Evolutionary conservation across 768 basidiomycete species (phyloP), one percentile per base, ranked within the genome.

Genomic region (Boletus reticuloceps): DNA sequence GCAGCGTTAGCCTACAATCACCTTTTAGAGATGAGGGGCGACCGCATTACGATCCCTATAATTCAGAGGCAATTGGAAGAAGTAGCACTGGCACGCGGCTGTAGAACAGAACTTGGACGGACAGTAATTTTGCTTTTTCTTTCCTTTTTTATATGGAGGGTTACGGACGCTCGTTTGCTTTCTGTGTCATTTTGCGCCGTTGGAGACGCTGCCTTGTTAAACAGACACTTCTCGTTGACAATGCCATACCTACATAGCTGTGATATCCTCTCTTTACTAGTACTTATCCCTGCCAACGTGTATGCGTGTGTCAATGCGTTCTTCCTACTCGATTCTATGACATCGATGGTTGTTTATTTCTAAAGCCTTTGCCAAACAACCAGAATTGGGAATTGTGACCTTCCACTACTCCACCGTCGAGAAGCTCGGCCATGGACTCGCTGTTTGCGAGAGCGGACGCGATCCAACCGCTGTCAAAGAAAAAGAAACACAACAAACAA

Each of bases 381-480:
- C 48, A 10, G 11, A 32, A 36, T 41, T 9, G 29, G 31, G 38
- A 27, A 36, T 41, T 16, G 19, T 14, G 6, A 20, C 11, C 3
- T 4, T 34, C n/a, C 16, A 46, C 10, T 31, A 3, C 22, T 6
- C 38, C 9, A 9, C 32, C 44, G n/a, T n/a, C n/a, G n/a, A n/a
- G n/a, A n/a, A n/a, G n/a, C n/a, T n/a, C n/a, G 27, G 27, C 29
- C 29, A 54, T 91, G 88, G 88, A 91, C 63, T 73, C 85, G 12
- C 79, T 93, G 14, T 77, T 92, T 56, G 83, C 88, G 17, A 84
- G 84, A 61, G 88, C 86, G 44, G 76, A 88, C 56, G 79, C 84
- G 9, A 71, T 85, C 39, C 70, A 73, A 54, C 78, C 84, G 37
- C 49, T 78, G 12, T 68, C 67, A 11, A 83, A 80, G 61, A 79